Percentiles rank a stretch among this genome's conserved stretches.
These are phyloP conservation scores for Serpula lacrymans DNA, from an alignment of 768 basidiomycete genomes.

Conservation along the genomic window DNA sequence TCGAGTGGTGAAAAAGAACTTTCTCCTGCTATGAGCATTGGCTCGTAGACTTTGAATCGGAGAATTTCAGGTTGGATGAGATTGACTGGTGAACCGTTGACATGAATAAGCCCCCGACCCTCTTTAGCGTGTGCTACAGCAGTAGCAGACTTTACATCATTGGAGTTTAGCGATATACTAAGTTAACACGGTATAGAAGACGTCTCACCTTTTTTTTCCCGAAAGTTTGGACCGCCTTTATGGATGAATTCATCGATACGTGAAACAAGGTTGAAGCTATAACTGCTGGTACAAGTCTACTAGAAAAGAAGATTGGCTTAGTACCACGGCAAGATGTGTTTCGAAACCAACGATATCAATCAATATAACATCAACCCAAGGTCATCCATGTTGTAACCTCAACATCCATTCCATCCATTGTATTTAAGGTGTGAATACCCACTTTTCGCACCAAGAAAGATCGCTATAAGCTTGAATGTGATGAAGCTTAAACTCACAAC, in stretches of 20 bases:
- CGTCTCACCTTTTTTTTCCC: slow-evolving; percentile 92
- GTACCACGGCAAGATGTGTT: slow-evolving; percentile 8
- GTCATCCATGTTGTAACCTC: slow-evolving; percentile 34
- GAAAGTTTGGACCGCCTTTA: slow-evolving; percentile 96
- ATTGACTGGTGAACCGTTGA: slow-evolving; percentile 95
- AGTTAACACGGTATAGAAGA: slow-evolving; percentile 7
- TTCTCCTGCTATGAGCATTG: slow-evolving; percentile 89
- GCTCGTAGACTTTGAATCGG: slow-evolving; percentile 98
- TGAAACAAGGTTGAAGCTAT: slow-evolving; percentile 20
- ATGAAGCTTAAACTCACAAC: too few species aligned
- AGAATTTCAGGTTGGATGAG: slow-evolving; percentile 95
- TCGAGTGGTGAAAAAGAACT: slow-evolving; percentile 85
- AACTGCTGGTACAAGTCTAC: neutral
- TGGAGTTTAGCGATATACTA: slow-evolving; percentile 5
- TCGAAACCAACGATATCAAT: slow-evolving; percentile 13
- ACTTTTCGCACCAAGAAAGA: too few species aligned
- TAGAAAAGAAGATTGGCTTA: slow-evolving; percentile 5
- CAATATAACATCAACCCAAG: neutral
- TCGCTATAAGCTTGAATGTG: too few species aligned
- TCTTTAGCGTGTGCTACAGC: slow-evolving; percentile 97
- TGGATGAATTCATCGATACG: slow-evolving; percentile 64
- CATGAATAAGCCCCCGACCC: slow-evolving; percentile 93
- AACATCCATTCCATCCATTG: slow-evolving; percentile 40
- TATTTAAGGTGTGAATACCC: too few species aligned
- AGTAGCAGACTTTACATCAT: slow-evolving; percentile 83